phyloP scores from a whole-genome alignment of 2,329 filamentous ascomycete species.

The Pseudogymnoascus sp. region DNA sequence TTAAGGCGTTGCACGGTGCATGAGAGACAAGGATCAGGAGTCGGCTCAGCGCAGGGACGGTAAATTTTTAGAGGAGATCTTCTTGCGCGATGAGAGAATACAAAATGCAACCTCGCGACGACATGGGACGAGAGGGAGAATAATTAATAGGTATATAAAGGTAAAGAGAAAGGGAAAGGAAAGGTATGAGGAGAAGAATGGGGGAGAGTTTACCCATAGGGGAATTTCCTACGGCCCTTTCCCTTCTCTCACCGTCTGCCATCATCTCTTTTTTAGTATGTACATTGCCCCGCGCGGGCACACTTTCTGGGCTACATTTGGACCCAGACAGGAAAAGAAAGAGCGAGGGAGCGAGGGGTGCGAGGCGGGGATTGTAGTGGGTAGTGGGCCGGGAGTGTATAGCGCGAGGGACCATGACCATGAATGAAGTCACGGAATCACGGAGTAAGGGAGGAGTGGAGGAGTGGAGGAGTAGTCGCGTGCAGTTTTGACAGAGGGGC shows the following conservation, averaged over 20 bases:
- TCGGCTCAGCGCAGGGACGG: background rate
- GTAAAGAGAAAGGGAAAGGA: too few species aligned
- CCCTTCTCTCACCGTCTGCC: constrained; percentile 1
- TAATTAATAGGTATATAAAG: background rate
- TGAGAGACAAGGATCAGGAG: background rate
- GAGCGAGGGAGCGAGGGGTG: background rate
- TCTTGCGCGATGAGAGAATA: constrained; percentile 1
- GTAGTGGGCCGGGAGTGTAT: constrained; percentile 5
- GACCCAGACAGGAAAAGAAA: background rate
- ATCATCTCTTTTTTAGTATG: constrained; percentile 1
- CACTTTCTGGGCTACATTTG: background rate
- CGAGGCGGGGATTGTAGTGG: background rate
- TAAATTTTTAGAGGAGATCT: background rate
- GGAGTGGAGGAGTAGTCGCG: background rate
- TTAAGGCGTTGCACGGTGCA: constrained; percentile 4
- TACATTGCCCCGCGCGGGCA: background rate
- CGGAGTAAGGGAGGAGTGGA: background rate
- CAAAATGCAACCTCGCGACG: background rate
- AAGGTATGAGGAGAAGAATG: background rate
- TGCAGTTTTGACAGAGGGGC: background rate
- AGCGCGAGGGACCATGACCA: background rate
- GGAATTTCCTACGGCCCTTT: background rate
- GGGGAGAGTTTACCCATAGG: background rate
- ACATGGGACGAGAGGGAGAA: background rate
- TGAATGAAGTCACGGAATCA: background rate